A percentile compares a stretch with the other conserved stretches of the same genome.
phyloP scores from a whole-genome alignment of 176 grass and related monocot genomes.

The Coix lacrymajobi region DNA sequence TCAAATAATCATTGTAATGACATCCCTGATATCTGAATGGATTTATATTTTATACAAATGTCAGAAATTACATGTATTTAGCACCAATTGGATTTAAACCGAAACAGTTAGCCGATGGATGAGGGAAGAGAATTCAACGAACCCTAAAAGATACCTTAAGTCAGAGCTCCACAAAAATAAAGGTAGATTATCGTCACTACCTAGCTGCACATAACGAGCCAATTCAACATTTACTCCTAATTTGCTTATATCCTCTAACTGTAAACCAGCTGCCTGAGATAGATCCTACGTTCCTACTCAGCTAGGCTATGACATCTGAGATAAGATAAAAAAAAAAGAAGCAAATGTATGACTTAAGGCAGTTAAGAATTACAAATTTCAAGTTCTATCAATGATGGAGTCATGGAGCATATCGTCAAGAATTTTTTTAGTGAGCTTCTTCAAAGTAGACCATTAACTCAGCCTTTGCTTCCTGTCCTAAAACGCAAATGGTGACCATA shows the following conservation, averaged over 20 bases:
- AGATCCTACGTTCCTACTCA: neutral
- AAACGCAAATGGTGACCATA: neutral
- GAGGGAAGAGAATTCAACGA: too few relatives aligned
- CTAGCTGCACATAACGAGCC: too few relatives aligned
- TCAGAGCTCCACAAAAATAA: too few relatives aligned
- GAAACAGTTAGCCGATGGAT: too few relatives aligned
- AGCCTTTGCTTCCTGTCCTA: neutral
- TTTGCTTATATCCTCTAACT: neutral
- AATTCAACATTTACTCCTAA: too few relatives aligned
- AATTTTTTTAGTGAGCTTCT: neutral
- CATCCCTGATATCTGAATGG: too few relatives aligned
- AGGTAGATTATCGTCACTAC: too few relatives aligned
- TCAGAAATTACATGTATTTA: too few relatives aligned
- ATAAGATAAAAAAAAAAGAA: neutral
- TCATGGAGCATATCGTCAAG: neutral
- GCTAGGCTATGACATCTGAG: neutral
- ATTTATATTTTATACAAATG: too few relatives aligned
- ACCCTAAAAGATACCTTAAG: too few relatives aligned
- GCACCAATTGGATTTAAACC: too few relatives aligned
- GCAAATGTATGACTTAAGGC: neutral
- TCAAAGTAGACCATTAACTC: neutral
- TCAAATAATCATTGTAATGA: too few relatives aligned
- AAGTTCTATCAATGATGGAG: neutral
- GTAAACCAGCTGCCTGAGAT: neutral
- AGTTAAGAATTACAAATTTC: neutral